Evolutionary conservation across 2,329 filamentous ascomycete genomes (phyloP), one percentile per base, ranked within the genome.

Genomic region (Microcyclospora pomicola): DNA sequence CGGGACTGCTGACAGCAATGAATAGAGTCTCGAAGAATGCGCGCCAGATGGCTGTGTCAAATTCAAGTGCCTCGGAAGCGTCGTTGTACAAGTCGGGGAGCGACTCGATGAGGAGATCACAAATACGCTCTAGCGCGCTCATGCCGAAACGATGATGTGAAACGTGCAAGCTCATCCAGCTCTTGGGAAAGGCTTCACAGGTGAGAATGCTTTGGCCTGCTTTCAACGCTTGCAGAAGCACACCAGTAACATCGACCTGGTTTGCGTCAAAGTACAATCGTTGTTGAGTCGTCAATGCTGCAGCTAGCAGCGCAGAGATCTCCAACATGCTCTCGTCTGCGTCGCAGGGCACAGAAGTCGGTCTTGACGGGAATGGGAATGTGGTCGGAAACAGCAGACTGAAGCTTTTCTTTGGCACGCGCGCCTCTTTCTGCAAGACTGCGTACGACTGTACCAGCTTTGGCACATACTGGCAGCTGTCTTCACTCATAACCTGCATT

Each of bases 31-130:
- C 81, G 56, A 98, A 95, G 64, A 94, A 95, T 27, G 81, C 69
- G 47, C 88, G 87, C 91, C 91, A 98, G 10, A 96, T 66, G 40
- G 92, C 83, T 9, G 85, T 95, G 54, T 92, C 86, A 60, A 96
- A 98, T 10, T 71, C 73, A 29, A 59, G 51, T 1, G 58, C 56
- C 28, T 57, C 55, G 10, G 42, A 45, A 12, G 51, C 47, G 52
- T 95, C 88, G 48, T 95, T 84, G 46, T 96, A 91, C 0, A 88
- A 84, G 32, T 88, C 71, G 0, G 92, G 91, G 2, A 98, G 66
- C 0, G 75, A 79, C 29, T 88, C 80, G n/a, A 86, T 71, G 42
- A 98, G 64, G 9, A 93, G 78, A 33, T 75, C 70, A 7, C 81
- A 80, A 7, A 96, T 66, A 49, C 91, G 85, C 53, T 93, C 82